A percentile compares a stretch with the other conserved stretches of the same genome.
phyloP scores from a whole-genome alignment of 495 filamentous ascomycete species.

The Penicillium bovifimosum region DNA sequence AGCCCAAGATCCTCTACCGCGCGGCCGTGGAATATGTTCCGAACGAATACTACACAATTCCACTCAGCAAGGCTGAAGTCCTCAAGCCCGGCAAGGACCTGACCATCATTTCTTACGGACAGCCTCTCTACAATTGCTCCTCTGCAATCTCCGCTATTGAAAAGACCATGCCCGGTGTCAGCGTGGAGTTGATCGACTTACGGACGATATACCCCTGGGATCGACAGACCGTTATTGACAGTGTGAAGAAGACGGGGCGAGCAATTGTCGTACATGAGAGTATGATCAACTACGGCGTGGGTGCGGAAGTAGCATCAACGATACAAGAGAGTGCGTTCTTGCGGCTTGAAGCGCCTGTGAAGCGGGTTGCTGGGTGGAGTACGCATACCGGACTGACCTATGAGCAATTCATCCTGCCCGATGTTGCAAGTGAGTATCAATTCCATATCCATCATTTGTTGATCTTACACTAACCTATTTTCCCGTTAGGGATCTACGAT shows the following conservation, averaged over 20 bases:
- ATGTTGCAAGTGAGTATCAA: constrained; percentile 74
- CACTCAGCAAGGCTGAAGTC: constrained; percentile 83
- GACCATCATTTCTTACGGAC: constrained; percentile 87
- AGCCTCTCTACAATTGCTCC: constrained; percentile 83
- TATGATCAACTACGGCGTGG: constrained; percentile 91
- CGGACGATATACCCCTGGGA: constrained; percentile 96
- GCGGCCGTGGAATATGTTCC: constrained; percentile 96
- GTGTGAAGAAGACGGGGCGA: constrained; percentile 84
- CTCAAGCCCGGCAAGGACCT: constrained; percentile 78
- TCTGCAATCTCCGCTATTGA: constrained; percentile 76
- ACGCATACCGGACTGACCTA: constrained; percentile 77
- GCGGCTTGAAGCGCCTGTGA: constrained; percentile 85
- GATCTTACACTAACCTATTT: neutral
- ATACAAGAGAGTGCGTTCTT: constrained; percentile 88
- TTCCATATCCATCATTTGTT: neutral
- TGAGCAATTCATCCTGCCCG: constrained; percentile 85
- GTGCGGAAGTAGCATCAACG: constrained; percentile 87
- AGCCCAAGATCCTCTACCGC: constrained; percentile 92
- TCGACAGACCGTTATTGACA: constrained; percentile 71
- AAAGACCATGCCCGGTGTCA: constrained; percentile 65
- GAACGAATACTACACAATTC: constrained; percentile 71
- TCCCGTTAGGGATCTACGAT: constrained; percentile 54
- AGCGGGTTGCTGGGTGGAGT: constrained; percentile 86
- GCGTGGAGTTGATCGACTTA: constrained; percentile 84
- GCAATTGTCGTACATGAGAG: constrained; percentile 93